Conservation (phyloP, 805 yeast genomes). For the Candida stauntonica region DNA sequence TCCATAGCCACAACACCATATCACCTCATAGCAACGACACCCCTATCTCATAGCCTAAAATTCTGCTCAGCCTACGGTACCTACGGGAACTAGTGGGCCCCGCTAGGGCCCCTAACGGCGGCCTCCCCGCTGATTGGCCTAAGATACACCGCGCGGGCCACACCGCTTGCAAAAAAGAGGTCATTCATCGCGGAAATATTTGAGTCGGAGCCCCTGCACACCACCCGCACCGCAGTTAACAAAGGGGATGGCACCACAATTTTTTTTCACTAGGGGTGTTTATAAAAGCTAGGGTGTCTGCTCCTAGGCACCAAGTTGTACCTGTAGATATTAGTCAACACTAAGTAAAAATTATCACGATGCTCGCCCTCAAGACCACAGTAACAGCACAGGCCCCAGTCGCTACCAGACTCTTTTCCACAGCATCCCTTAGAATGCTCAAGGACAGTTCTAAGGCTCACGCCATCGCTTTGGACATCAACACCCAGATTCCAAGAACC, state of each 20-base stretch:
- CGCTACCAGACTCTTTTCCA: constrained; percentile 11
- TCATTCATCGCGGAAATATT: constrained; percentile 13
- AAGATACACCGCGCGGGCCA: background rate
- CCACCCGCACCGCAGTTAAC: background rate
- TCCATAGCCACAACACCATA: no score
- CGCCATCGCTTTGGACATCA: constrained; percentile 19
- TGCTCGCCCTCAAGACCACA: constrained; percentile 10
- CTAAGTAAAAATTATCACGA: background rate
- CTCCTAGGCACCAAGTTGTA: no score
- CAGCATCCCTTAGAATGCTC: constrained; percentile 8
- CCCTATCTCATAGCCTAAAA: no score
- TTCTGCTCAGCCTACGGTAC: background rate
- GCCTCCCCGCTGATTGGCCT: background rate
- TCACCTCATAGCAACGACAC: no score
- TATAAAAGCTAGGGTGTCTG: background rate
- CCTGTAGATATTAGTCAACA: no score
- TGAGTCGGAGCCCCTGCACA: background rate
- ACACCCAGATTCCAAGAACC: constrained; percentile 5
- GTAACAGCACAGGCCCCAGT: background rate
- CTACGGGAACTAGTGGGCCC: background rate
- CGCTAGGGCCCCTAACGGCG: background rate
- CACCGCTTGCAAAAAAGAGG: constrained; percentile 9
- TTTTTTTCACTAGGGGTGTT: background rate
- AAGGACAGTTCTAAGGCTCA: constrained; percentile 21
- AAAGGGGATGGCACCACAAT: constrained; percentile 5